Conservation (phyloP, 75 land plant genomes). For the Isoetes taiwanensis region DNA sequence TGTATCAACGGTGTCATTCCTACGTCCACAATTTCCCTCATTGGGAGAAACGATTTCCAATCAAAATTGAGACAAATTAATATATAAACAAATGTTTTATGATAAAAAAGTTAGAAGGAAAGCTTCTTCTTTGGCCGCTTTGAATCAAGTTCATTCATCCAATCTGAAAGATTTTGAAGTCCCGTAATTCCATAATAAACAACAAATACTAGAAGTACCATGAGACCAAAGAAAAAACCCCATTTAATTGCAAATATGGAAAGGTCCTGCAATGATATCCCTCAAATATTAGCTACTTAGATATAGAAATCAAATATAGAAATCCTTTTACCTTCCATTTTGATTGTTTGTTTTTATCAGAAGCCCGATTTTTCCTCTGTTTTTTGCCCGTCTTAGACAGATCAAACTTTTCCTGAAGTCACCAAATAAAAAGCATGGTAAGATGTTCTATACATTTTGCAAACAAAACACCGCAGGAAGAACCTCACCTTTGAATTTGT, state of each 20-base stretch:
- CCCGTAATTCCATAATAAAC: constrained; percentile 51
- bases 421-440: neutral
- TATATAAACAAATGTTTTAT: neutral
- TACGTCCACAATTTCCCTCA: too few relatives aligned
- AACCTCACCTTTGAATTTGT: constrained; percentile 36
- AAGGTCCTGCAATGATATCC: constrained; percentile 37
- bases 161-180: constrained; percentile 52
- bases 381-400: neutral
- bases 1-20: too few relatives aligned
- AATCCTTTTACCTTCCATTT: neutral
- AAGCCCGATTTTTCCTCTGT: neutral
- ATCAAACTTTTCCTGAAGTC: neutral
- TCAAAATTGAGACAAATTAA: too few relatives aligned
- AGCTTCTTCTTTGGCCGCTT: constrained; percentile 21
- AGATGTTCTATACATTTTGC: neutral
- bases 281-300: neutral
- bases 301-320: neutral
- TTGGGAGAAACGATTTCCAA: too few relatives aligned
- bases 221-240: constrained; percentile 12
- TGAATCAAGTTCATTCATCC: constrained; percentile 74
- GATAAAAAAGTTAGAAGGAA: neutral
- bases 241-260: constrained; percentile 16
- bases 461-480: too few relatives aligned
- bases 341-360: neutral
- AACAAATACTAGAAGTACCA: constrained; percentile 18